A percentile compares a stretch with the other conserved stretches of the same genome.
Conservation (phyloP, 2,329 filamentous ascomycete species). For the Bipolaris cookei region DNA sequence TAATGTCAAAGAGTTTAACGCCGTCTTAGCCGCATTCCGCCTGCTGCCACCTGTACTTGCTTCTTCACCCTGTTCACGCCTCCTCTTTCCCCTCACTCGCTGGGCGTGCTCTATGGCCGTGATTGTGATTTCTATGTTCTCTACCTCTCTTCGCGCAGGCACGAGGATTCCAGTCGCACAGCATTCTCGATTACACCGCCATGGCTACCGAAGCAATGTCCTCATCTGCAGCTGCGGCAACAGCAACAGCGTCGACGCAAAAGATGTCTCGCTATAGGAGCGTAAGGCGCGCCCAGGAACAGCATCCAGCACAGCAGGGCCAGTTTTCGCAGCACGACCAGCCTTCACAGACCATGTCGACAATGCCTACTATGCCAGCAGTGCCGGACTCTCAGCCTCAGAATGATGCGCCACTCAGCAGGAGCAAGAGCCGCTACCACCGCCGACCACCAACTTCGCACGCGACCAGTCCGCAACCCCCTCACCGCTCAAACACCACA, state of each 20-base stretch:
- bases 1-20: slow-evolving; percentile 18
- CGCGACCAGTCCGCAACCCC: slow-evolving; percentile 31
- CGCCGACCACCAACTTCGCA: slow-evolving; percentile 41
- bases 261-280: slow-evolving; percentile 66
- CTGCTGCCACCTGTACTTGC: slow-evolving; percentile 27
- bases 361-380: slow-evolving; percentile 35
- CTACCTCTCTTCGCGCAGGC: slow-evolving; percentile 28
- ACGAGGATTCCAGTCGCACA: slow-evolving; percentile 31
- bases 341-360: slow-evolving; percentile 13
- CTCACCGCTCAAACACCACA: slow-evolving; percentile 34
- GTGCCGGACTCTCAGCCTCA: slow-evolving; percentile 30
- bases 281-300: slow-evolving; percentile 56
- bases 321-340: slow-evolving; percentile 22
- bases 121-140: slow-evolving; percentile 16
- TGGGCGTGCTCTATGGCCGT: slow-evolving; percentile 14
- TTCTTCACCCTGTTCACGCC: slow-evolving; percentile 4
- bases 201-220: slow-evolving; percentile 43
- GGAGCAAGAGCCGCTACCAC: slow-evolving; percentile 53
- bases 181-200: slow-evolving; percentile 32
- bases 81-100: slow-evolving; percentile 20
- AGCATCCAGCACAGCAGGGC: slow-evolving; percentile 25
- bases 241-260: slow-evolving; percentile 25
- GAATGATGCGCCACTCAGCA: slow-evolving; percentile 35
- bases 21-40: slow-evolving; percentile 34
- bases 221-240: slow-evolving; percentile 19